Base-by-base conservation (phyloP, 495 filamentous ascomycete genomes). In the Hypoxylon trugodes region DNA sequence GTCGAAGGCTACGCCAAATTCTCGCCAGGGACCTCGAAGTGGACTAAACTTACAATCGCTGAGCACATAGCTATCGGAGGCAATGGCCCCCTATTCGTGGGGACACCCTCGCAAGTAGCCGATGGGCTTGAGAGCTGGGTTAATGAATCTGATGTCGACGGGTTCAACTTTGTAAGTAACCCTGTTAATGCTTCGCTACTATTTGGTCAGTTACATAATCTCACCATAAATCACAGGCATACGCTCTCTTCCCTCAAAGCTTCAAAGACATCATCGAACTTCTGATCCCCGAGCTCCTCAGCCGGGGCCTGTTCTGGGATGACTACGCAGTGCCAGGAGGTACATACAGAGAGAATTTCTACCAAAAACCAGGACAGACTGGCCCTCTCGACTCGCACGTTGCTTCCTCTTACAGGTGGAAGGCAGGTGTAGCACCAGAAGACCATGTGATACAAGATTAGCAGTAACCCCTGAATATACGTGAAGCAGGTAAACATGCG, bases 41-140 rank as follows among this genome's bases (percentile, higher is more conserved):
- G 87, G 87, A 89, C 86, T 2, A 87, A 86, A 71, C 63, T 76
- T 10, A 86, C 83, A 0, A 76, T 90, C 1, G 86, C 82, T 0
- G 78, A 87, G 71, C 80, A 84, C 59, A 76, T 87, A 47, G 79
- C 79, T 24, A 76, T 89, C 25, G 86, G 87, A 12, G 85, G 86
- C 21, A 75, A 75, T 40, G 84, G 84, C 0, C 79, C 84, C 0
- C 73, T 83, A 2, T 68, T 78, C 7, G 80, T 85, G 15, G 84
- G 83, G 1, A 86, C 83, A 0, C 65, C 84, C 2, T 65, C 68
- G 18, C 78, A 80, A 42, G 80, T 87, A 13, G 84, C 84, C 2
- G 81, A 87, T 66, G 69, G 73, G 9, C 77, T 87, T 71, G 82
- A 85, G 67, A 73, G 69, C 2, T 87, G 84, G 85, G 76, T 84